These are phyloP conservation scores for Cercospora berteroae DNA, from an alignment of 2,329 filamentous ascomycete species.

Conservation along the genomic window DNA sequence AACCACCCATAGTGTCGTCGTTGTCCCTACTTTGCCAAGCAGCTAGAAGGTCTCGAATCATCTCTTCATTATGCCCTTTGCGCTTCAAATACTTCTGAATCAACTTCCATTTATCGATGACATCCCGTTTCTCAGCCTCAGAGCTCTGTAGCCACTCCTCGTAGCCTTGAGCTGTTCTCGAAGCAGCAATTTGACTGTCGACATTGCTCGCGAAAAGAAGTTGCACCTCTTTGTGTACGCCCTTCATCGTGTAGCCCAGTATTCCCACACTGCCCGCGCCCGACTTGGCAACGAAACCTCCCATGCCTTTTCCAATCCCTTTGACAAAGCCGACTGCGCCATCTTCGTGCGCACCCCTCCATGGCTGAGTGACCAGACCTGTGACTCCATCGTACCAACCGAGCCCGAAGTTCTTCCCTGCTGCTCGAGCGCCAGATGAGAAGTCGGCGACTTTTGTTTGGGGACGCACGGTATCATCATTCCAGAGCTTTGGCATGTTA, in stretches of 20 bases:
- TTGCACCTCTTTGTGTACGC: slow-evolving; percentile 70
- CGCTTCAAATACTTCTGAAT: slow-evolving; percentile 58
- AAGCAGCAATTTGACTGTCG: slow-evolving; percentile 75
- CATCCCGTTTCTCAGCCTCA: slow-evolving; percentile 59
- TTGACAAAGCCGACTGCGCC: slow-evolving; percentile 67
- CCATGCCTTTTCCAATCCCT: slow-evolving; percentile 74
- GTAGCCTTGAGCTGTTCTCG: slow-evolving; percentile 71
- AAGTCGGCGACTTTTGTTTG: slow-evolving; percentile 75
- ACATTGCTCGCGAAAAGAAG: slow-evolving; percentile 67
- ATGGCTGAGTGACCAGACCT: slow-evolving; percentile 70
- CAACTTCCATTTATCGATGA: slow-evolving; percentile 65
- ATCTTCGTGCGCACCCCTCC: slow-evolving; percentile 62
- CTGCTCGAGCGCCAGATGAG: slow-evolving; percentile 71
- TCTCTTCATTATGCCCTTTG: slow-evolving; percentile 57
- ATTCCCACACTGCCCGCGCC: slow-evolving; percentile 57
- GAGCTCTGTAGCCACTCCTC: slow-evolving; percentile 60
- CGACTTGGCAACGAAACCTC: slow-evolving; percentile 72
- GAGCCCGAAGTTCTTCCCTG: slow-evolving; percentile 65
- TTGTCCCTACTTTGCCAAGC: too few relatives aligned
- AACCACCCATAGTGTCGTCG: too few relatives aligned
- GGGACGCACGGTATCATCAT: slow-evolving; percentile 77
- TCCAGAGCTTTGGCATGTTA: slow-evolving; percentile 81
- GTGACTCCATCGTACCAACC: slow-evolving; percentile 74
- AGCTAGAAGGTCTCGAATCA: slow-evolving; percentile 44
- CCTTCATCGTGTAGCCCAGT: slow-evolving; percentile 74